Conservation (phyloP, 1,139 yeast genomes). For the Kluyveromyces sp. region DNA sequence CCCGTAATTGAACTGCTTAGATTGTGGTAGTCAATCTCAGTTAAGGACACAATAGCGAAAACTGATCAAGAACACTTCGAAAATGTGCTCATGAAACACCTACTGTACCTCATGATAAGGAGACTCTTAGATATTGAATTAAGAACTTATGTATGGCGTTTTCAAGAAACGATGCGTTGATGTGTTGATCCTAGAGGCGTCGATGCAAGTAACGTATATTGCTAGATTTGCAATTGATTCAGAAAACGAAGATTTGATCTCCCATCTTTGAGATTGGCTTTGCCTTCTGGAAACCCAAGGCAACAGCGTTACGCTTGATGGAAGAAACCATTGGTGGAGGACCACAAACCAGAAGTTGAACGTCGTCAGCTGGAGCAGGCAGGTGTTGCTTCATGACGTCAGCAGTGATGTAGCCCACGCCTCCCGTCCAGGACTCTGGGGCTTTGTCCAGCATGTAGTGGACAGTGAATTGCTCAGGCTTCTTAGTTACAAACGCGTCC, state of each 20-base stretch:
- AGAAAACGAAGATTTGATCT: slow-evolving; percentile 88
- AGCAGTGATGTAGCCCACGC: slow-evolving; percentile 73
- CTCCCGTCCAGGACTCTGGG: slow-evolving; percentile 66
- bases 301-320: slow-evolving; percentile 72
- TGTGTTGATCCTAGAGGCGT: background rate
- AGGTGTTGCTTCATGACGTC: slow-evolving; percentile 62
- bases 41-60: too few relatives aligned
- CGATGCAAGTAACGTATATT: background rate
- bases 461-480: slow-evolving; percentile 59
- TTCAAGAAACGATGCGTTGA: background rate
- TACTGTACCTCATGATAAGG: too few relatives aligned
- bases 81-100: too few relatives aligned
- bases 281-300: slow-evolving; percentile 78
- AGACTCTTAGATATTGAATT: background rate
- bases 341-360: slow-evolving; percentile 82
- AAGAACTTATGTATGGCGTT: background rate
- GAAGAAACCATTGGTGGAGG: slow-evolving; percentile 87
- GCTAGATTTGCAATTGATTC: background rate
- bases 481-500: slow-evolving; percentile 59
- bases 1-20: too few relatives aligned
- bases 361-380: slow-evolving; percentile 47
- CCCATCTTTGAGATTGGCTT: slow-evolving; percentile 87
- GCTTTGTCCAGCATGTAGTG: slow-evolving; percentile 66
- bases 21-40: too few relatives aligned
- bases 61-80: too few relatives aligned